Base-by-base conservation (phyloP, 345 rosid species). In the Eutrema japonicum region DNA sequence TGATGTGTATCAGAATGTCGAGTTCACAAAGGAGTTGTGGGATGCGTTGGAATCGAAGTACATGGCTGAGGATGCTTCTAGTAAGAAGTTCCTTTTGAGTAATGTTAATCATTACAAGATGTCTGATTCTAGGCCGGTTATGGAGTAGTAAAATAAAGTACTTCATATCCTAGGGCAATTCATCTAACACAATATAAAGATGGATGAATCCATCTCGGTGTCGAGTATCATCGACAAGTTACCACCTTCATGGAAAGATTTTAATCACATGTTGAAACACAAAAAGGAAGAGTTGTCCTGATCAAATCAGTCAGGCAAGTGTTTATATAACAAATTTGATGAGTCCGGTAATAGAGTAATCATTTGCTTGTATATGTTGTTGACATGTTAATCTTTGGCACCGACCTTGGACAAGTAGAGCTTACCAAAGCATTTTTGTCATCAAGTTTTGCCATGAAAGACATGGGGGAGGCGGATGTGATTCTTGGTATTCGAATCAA, bases 91-190 rank as follows among this genome's bases (percentile, higher is more conserved):
- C 10, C 6, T 49, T 66, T 36, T 37, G 35, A 36, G 22, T 49
- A 8, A 66, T 66, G 52, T 66, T 22, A 52, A 64, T 16, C 16
- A 45, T 14, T 64, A 64, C 68, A 64, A 64, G 55, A 64, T 64
- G 43, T 30, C 0, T 8, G 33, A 36, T 64, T 33, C 56, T 2
- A 40, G 71, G 8, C 45, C 33, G 1, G 13, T 50, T 11, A 50
- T 65, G 36, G 58, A 36, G 37, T 22, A 66, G 3, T 66, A 66
- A 13, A 66, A 50, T 37, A 59, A 66, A 48, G n/a, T 36, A 4
- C 53, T 45, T 30, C 29, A 9, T 0, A 45, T 45, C 29, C 3
- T 45, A 30, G n/a, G 67, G 1, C 3, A 41, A 41, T 60, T 22
- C 8, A 22, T 0, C 49, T 1, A 60, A 60, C 36, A 60, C 66